Percentiles rank a stretch among this genome's conserved stretches.
Evolutionary conservation across 192 early-diverging fungal genomes (phyloP).

Genomic region (Phycomyces blakesleeanus): DNA sequence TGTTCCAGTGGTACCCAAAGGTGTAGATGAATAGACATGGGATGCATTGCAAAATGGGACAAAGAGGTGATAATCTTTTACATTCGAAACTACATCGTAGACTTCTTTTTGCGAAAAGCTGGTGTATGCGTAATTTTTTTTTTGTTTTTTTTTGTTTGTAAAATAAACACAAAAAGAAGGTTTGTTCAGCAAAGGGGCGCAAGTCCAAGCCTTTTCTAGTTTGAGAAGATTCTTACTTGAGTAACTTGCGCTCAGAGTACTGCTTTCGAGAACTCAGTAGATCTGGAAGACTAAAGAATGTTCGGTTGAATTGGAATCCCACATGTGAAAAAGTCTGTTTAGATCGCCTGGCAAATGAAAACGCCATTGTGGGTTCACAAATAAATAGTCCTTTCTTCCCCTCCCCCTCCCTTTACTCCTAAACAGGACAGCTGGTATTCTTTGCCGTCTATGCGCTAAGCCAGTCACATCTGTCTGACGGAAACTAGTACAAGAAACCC

Average conservation of each 20-base stretch:
- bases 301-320: not conserved
- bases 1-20: conserved; percentile 8
- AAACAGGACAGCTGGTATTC: too few relatives aligned
- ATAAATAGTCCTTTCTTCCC: too few relatives aligned
- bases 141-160: too few relatives aligned
- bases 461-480: not conserved
- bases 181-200: too few relatives aligned
- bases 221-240: conserved; percentile 9
- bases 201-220: not conserved
- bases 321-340: too few relatives aligned
- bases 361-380: too few relatives aligned
- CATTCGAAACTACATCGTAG: conserved; percentile 77
- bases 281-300: conserved; percentile 15
- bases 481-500: not conserved
- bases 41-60: conserved; percentile 80
- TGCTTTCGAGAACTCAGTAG: conserved; percentile 11
- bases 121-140: too few relatives aligned
- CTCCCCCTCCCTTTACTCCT: too few relatives aligned
- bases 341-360: too few relatives aligned
- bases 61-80: conserved; percentile 76
- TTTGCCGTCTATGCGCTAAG: too few relatives aligned
- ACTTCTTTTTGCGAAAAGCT: conserved; percentile 78
- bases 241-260: conserved; percentile 15
- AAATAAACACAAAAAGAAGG: too few relatives aligned
- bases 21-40: conserved; percentile 43